Conservation (phyloP, 2,329 filamentous ascomycete species). For the Botrytis fragariae region DNA sequence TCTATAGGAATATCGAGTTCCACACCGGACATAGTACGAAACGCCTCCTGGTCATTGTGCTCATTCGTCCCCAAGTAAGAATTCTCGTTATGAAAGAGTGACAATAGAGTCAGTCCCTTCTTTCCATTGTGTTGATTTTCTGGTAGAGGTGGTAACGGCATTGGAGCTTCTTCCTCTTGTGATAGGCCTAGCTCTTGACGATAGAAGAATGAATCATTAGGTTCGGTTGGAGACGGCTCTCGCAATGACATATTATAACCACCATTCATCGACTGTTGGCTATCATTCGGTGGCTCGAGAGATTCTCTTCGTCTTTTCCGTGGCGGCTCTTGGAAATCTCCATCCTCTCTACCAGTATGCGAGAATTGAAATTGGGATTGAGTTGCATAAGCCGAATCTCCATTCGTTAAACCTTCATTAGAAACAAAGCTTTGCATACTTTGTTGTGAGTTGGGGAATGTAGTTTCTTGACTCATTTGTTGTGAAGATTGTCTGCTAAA, state of each 20-base stretch:
- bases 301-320: conserved; percentile 67
- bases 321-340: conserved; percentile 70
- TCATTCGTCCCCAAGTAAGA: conserved; percentile 55
- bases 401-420: conserved; percentile 67
- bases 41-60: conserved; percentile 69
- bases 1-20: conserved; percentile 95
- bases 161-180: conserved; percentile 52
- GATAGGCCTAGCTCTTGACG: conserved; percentile 41
- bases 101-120: conserved; percentile 70
- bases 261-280: conserved; percentile 32
- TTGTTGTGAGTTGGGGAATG: conserved; percentile 79
- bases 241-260: conserved; percentile 54
- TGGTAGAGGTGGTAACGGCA: conserved; percentile 63
- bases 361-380: conserved; percentile 43
- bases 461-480: conserved; percentile 61
- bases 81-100: conserved; percentile 71
- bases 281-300: conserved; percentile 49
- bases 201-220: conserved; percentile 76
- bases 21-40: conserved; percentile 69
- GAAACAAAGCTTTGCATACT: conserved; percentile 71
- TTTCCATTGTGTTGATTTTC: conserved; percentile 65
- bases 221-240: conserved; percentile 70
- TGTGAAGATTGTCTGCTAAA: conserved; percentile 73
- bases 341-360: conserved; percentile 41
- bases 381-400: conserved; percentile 68